A percentile compares a stretch with the other conserved stretches of the same genome.
phyloP scores from a whole-genome alignment of 1,139 yeast genomes.

The Candida sp. region DNA sequence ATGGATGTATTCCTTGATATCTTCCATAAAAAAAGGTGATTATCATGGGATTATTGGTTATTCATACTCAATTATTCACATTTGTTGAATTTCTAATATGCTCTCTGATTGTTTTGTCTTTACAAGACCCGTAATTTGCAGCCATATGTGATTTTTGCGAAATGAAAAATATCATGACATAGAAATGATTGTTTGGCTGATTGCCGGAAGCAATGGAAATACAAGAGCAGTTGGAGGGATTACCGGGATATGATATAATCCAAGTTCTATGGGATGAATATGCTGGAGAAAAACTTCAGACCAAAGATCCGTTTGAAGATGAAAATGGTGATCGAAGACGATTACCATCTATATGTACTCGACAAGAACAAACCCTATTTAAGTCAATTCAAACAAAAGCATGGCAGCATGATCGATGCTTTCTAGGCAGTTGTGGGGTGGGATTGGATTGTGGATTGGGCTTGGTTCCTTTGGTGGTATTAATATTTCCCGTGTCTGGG shows the following conservation, averaged over 20 bases:
- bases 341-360: constrained; percentile 54
- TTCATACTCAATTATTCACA: too few species aligned
- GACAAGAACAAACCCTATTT: constrained; percentile 66
- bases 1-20: too few species aligned
- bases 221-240: constrained; percentile 40
- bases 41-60: too few species aligned
- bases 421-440: constrained; percentile 66
- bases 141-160: too few species aligned
- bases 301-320: constrained; percentile 71
- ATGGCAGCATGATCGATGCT: constrained; percentile 82
- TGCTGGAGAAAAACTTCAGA: constrained; percentile 62
- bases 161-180: too few species aligned
- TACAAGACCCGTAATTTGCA: too few species aligned
- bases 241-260: constrained; percentile 57
- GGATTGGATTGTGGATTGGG: constrained; percentile 81
- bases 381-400: constrained; percentile 70
- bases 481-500: constrained; percentile 72
- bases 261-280: constrained; percentile 60
- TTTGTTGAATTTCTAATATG: too few species aligned
- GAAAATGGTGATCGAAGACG: constrained; percentile 53
- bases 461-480: constrained; percentile 61
- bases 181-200: too few species aligned
- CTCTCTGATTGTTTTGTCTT: too few species aligned
- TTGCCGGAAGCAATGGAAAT: not conserved
- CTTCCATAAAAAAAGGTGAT: too few species aligned